Base-by-base conservation (phyloP, 345 rosid species). In the Acer saccharum region DNA sequence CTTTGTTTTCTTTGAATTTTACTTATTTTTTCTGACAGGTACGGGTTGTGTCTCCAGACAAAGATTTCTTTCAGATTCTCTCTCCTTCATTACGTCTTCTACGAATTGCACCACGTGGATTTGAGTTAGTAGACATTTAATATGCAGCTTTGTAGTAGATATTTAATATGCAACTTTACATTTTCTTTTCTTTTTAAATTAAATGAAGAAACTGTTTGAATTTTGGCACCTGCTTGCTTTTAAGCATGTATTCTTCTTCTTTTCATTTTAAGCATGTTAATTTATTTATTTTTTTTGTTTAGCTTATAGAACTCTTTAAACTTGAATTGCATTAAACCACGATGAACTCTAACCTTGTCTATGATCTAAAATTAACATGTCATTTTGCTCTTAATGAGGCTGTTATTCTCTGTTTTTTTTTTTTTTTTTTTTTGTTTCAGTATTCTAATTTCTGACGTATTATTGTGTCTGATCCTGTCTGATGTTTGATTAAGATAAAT, bases 61-160 rank as follows among this genome's bases (percentile, higher is more conserved):
- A 94, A 86, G 99, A 96, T 84, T 96, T 96, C 82, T 96, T 96
- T 81, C 98, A 96, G 88, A 94, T 96, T 85, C 89, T 96, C 58
- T 92, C 93, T 70, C 99, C 99, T 73, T 88, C 97, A 2, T 86
- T 96, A 66, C 97, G 99, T 58, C 99, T 96, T 84, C 87, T 96
- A 77, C 89, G 98, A 68, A 85, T 94, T 73, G 92, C 97, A 73
- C 89, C 97, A 23, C 98, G 98, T n/a, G 99, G 99, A 69, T 58
- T 86, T 71, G 97, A 89, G 98, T 96, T 78, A 88, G 94, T 88
- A 85, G 55, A 71, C 27, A 57, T 68, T 66, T n/a, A 17, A 58
- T n/a, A 58, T 50, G 55, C 4, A 50, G 4, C 55, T 50, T 50
- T 50, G 13, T 50, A 50, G 16, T 50, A 50, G 55, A 50, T 4